Percentiles rank a stretch among this genome's conserved stretches.
phyloP scores from a whole-genome alignment of 148 eudicot genomes.

The Dianthus caryophyllus region DNA sequence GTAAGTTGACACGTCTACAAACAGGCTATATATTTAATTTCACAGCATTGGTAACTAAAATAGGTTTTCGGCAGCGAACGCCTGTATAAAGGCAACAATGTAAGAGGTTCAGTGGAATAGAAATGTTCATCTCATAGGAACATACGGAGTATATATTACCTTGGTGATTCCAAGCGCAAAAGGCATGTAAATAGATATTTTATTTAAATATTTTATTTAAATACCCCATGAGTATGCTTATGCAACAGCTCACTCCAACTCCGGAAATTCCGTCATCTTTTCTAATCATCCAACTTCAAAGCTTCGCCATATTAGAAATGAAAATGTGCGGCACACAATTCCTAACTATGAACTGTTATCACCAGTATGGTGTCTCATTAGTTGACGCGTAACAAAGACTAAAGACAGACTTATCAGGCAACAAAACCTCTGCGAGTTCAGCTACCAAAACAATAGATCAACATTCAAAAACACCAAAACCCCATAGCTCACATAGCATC shows the following conservation, averaged over 20 bases:
- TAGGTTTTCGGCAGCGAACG: not conserved
- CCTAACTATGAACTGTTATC: not conserved
- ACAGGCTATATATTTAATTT: not conserved
- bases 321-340: not conserved
- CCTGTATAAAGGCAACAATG: not conserved
- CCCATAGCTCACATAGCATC: not conserved
- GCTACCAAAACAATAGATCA: not conserved
- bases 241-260: constrained; percentile 6
- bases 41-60: not conserved
- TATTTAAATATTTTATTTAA: too few relatives aligned
- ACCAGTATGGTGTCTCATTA: not conserved
- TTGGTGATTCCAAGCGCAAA: too few relatives aligned
- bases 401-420: not conserved
- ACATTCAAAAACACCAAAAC: not conserved
- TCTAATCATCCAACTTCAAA: not conserved
- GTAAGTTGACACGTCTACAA: not conserved
- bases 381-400: too few relatives aligned
- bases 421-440: not conserved
- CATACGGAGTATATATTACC: too few relatives aligned
- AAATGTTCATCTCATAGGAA: not conserved
- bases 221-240: not conserved
- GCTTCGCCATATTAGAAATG: not conserved
- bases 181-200: too few relatives aligned
- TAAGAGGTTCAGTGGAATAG: not conserved
- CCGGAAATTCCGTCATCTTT: not conserved